Base-by-base conservation (phyloP, 805 yeast species). In the Candida boleticola region DNA sequence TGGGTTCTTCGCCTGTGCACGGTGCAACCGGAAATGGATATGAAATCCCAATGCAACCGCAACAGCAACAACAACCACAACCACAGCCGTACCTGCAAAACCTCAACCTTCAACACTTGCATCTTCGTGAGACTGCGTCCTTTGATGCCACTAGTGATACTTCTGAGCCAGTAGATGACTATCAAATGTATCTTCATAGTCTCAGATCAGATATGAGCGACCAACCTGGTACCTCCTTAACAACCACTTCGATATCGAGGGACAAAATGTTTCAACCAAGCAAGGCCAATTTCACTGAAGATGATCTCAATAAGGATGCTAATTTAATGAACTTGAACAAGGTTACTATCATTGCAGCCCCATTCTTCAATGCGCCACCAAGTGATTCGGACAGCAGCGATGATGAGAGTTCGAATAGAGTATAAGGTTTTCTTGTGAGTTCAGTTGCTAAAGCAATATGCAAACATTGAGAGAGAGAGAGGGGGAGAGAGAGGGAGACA, bases 401-500 rank as follows among this genome's bases (percentile, higher is more conserved):
- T 14, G 56, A 52, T 14, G 41, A 37, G 7, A 42, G 26, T 11
- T 42, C 27, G 16, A 37, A 37, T n/a, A n/a, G n/a, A n/a, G n/a
- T n/a, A n/a, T n/a, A n/a, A n/a, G n/a, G n/a, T n/a, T n/a, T n/a
- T n/a, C n/a, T 29, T 29, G 17, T 29, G 31, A 29, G 36, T 10
- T 11, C 13, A 10, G n/a, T 4, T 14, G 4, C 23, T 62, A 64
- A 41, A 68, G 69, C 56, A 68, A 61, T 56, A 77, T 70, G 63
- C 88, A 83, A 62, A 53, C 61, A 49, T 74, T 65, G 52, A 79
- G 70, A 51, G 78, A 74, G 49, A 87, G 83, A 49, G 76, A 62
- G 57, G 79, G 62, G 64, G 85, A 64, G 41, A 80, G 73, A 47
- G 76, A 64, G 33, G 89, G 79, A 56, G 76, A 84, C 51, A 88